These are phyloP conservation scores for Aspergillus amoenus DNA, from an alignment of 2,329 filamentous ascomycete species.

Conservation along the genomic window DNA sequence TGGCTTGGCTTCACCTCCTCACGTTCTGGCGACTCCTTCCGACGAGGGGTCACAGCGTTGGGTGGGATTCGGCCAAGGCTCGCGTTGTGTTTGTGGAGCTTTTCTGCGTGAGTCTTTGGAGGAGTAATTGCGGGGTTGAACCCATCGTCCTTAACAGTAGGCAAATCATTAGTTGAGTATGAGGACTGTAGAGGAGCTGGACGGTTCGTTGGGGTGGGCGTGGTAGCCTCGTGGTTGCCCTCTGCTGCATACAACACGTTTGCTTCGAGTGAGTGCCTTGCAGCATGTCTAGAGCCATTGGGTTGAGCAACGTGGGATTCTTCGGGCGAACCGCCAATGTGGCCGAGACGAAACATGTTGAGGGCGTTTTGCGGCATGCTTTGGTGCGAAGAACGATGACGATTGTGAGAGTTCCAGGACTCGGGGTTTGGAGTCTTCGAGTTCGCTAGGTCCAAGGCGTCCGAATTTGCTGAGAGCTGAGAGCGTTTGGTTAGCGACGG, in stretches of 20 bases:
- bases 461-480: constrained; percentile 77
- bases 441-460: constrained; percentile 75
- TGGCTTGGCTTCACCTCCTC: constrained; percentile 47
- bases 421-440: constrained; percentile 67
- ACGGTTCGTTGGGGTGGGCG: constrained; percentile 36
- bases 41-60: constrained; percentile 64
- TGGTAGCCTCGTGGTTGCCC: constrained; percentile 24
- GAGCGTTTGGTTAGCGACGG: constrained; percentile 41
- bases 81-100: constrained; percentile 71
- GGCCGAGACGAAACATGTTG: constrained; percentile 41
- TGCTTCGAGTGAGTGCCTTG: constrained; percentile 47
- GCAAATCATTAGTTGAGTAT: constrained; percentile 85
- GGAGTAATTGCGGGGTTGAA: constrained; percentile 44
- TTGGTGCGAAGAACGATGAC: constrained; percentile 65
- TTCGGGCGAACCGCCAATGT: constrained; percentile 30
- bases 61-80: constrained; percentile 77
- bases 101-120: constrained; percentile 61
- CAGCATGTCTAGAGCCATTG: constrained; percentile 37
- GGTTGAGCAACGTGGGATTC: constrained; percentile 26
- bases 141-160: constrained; percentile 73
- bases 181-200: constrained; percentile 67
- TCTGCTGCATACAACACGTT: constrained; percentile 38
- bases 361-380: constrained; percentile 58
- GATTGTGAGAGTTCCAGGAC: constrained; percentile 64
- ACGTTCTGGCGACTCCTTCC: constrained; percentile 38